These are phyloP conservation scores for Penicillium parvum DNA, from an alignment of 495 filamentous ascomycete genomes.

Conservation along the genomic window DNA sequence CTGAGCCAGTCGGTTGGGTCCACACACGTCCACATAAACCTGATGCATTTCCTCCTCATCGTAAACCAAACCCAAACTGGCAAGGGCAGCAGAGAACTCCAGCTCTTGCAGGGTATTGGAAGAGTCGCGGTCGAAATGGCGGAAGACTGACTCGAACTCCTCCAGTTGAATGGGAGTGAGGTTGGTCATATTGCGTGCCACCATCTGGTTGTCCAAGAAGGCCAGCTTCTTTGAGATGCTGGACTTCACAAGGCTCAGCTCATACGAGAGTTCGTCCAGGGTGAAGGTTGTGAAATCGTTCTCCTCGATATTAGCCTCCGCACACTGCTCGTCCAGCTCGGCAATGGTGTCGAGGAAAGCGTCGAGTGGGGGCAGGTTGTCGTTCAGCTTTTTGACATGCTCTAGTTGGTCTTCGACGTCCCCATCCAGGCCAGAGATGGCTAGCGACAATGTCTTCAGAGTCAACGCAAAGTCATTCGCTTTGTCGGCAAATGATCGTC, in stretches of 20 bases:
- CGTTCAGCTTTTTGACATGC: slow-evolving; percentile 75
- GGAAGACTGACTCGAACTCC: slow-evolving; percentile 95
- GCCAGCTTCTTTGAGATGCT: slow-evolving; percentile 91
- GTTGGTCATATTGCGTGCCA: slow-evolving; percentile 97
- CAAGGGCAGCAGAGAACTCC: slow-evolving; percentile 91
- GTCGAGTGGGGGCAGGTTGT: slow-evolving; percentile 81
- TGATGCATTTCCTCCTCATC: slow-evolving; percentile 96
- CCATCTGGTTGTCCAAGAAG: slow-evolving; percentile 95
- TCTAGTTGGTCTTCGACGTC: slow-evolving; percentile 90
- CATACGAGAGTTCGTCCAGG: slow-evolving; percentile 92
- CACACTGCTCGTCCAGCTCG: slow-evolving; percentile 78
- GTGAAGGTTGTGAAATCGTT: slow-evolving; percentile 99
- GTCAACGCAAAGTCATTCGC: slow-evolving; percentile 96
- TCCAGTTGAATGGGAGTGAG: slow-evolving; percentile 96
- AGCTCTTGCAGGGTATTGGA: slow-evolving; percentile 88
- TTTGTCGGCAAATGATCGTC: slow-evolving; percentile 88
- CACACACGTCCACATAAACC: slow-evolving; percentile 78
- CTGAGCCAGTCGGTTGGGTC: slow-evolving; percentile 31
- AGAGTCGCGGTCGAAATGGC: slow-evolving; percentile 93
- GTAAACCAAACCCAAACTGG: slow-evolving; percentile 88
- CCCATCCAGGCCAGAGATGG: slow-evolving; percentile 90
- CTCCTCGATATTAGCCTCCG: slow-evolving; percentile 96
- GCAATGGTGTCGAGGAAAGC: slow-evolving; percentile 80
- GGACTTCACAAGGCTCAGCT: slow-evolving; percentile 82
- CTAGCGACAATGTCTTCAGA: slow-evolving; percentile 85